Percentiles rank a stretch among this genome's conserved stretches.
phyloP scores from a whole-genome alignment of 2,329 filamentous ascomycete species.

The Ophiostoma quercus region DNA sequence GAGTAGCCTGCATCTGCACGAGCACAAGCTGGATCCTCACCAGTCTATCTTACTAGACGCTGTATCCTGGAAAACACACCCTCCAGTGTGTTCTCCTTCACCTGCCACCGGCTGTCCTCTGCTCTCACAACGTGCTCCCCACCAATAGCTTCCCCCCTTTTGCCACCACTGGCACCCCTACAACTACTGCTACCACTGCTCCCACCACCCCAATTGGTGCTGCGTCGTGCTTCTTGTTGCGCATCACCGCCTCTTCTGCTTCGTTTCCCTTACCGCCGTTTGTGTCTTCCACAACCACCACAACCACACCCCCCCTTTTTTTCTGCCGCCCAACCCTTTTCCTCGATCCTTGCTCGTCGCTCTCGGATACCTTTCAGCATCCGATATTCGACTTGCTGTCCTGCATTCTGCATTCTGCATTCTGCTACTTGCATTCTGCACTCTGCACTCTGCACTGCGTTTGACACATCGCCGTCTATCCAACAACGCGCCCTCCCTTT shows the following conservation, averaged over 20 bases:
- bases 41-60: not conserved
- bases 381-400: constrained; percentile 4
- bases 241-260: constrained; percentile 21
- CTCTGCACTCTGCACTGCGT: not conserved
- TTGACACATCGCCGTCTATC: not conserved
- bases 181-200: not conserved
- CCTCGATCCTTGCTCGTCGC: constrained; percentile 11
- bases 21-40: not conserved
- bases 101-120: not conserved
- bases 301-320: constrained; percentile 19
- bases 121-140: constrained; percentile 7
- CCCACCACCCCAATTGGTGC: constrained; percentile 7
- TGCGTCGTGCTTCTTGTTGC: constrained; percentile 22
- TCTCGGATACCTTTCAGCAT: constrained; percentile 2
- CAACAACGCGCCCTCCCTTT: constrained; percentile 13
- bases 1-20: not conserved
- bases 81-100: not conserved
- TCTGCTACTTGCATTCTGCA: not conserved
- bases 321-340: constrained; percentile 16
- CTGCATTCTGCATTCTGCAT: not conserved
- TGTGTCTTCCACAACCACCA: constrained; percentile 18
- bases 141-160: constrained; percentile 12
- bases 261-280: constrained; percentile 23
- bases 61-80: not conserved
- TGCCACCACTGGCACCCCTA: constrained; percentile 5